Evolutionary conservation across 2,329 filamentous ascomycete genomes (phyloP).

Genomic region (Trichoderma asperellum): DNA sequence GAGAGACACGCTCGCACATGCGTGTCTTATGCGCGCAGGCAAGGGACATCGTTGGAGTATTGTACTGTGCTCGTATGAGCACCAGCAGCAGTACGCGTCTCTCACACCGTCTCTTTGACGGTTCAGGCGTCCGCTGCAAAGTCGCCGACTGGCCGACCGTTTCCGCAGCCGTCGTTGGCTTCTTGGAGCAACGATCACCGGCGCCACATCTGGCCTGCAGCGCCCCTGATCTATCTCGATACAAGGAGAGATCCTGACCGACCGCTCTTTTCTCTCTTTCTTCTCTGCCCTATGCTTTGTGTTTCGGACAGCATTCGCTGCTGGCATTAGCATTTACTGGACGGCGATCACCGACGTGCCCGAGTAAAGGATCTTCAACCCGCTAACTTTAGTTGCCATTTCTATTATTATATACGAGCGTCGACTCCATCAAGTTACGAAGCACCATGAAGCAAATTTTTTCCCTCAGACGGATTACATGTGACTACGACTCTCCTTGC

Average conservation of each 20-base stretch:
- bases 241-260: constrained; percentile 22
- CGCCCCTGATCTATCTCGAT: constrained; percentile 26
- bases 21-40: constrained; percentile 23
- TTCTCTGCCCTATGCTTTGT: background rate
- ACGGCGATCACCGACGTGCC: constrained; percentile 13
- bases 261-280: constrained; percentile 11
- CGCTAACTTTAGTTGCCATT: background rate
- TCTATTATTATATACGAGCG: constrained; percentile 14
- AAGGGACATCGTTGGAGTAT: constrained; percentile 1
- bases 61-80: background rate
- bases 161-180: background rate
- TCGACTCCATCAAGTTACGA: background rate
- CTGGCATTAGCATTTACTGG: background rate
- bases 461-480: background rate
- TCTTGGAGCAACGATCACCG: constrained; percentile 17
- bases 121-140: background rate
- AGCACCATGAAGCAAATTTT: background rate
- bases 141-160: constrained; percentile 6
- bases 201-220: constrained; percentile 13
- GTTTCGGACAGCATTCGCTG: background rate
- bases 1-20: constrained; percentile 7
- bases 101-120: constrained; percentile 20
- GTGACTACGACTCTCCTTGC: background rate
- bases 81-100: background rate
- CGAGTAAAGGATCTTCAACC: constrained; percentile 7